These are phyloP conservation scores for Fraxinus xanthoxyloides DNA, from an alignment of 305 asterid species.

Conservation along the genomic window DNA sequence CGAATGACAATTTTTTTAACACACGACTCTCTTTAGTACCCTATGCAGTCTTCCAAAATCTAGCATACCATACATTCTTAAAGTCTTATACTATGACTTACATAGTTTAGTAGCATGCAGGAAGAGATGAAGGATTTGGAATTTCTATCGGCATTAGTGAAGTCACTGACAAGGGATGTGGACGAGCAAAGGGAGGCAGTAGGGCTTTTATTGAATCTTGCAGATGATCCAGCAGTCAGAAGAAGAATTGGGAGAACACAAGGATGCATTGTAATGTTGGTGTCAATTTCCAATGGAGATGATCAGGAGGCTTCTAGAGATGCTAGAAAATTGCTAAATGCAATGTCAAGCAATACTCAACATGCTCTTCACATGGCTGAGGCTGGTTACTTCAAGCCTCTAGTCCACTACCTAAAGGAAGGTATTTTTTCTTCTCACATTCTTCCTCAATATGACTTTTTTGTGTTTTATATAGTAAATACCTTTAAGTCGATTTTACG, in stretches of 20 bases:
- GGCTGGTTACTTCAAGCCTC: constrained; percentile 88
- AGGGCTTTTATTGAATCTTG: constrained; percentile 54
- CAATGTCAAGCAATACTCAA: constrained; percentile 68
- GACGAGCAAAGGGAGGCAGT: constrained; percentile 79
- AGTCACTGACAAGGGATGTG: constrained; percentile 53
- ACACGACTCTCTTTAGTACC: background rate
- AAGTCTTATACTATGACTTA: constrained; percentile 17
- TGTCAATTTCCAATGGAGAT: constrained; percentile 57
- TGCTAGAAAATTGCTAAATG: constrained; percentile 52
- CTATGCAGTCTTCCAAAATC: background rate
- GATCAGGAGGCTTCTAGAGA: constrained; percentile 54
- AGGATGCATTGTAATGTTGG: constrained; percentile 79
- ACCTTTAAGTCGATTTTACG: background rate
- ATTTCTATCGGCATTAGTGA: constrained; percentile 50
- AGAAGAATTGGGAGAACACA: constrained; percentile 64
- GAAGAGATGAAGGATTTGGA: constrained; percentile 63
- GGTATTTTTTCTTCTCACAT: constrained; percentile 33
- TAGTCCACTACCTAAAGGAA: constrained; percentile 60
- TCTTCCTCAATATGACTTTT: too few species aligned
- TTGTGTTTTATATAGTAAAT: too few species aligned
- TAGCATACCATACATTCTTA: background rate
- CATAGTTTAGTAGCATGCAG: constrained; percentile 46
- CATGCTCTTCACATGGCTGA: constrained; percentile 93
- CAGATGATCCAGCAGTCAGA: constrained; percentile 42
- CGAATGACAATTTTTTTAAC: background rate